Conservation (phyloP, 352 stramenopile genomes). For the Globisporangium middletonii region DNA sequence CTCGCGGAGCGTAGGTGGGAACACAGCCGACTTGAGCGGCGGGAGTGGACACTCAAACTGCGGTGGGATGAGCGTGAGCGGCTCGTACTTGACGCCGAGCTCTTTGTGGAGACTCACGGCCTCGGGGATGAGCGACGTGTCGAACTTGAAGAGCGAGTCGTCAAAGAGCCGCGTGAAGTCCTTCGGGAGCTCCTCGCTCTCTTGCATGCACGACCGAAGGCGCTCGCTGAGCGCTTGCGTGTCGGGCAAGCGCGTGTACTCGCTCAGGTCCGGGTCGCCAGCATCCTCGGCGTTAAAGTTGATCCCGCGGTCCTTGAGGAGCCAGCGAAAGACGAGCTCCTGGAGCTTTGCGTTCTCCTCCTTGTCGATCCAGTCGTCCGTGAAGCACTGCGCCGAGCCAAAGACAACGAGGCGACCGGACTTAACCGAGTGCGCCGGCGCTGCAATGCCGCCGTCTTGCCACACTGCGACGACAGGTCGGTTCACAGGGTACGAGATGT, state of each 20-base stretch:
- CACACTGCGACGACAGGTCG: constrained; percentile 89
- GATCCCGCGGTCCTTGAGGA: constrained; percentile 83
- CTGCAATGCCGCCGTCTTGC: constrained; percentile 70
- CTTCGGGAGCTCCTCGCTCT: constrained; percentile 91
- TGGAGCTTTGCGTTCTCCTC: constrained; percentile 92
- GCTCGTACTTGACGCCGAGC: constrained; percentile 93
- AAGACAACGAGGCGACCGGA: constrained; percentile 83
- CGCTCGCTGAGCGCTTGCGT: constrained; percentile 90
- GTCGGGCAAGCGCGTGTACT: constrained; percentile 90
- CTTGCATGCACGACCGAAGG: constrained; percentile 93
- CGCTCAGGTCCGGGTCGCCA: constrained; percentile 80
- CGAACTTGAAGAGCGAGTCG: constrained; percentile 91
- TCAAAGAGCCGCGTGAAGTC: constrained; percentile 95
- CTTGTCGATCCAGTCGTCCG: constrained; percentile 94
- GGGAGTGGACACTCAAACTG: constrained; percentile 94
- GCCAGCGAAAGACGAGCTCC: constrained; percentile 92
- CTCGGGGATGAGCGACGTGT: constrained; percentile 93
- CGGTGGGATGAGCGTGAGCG: constrained; percentile 91
- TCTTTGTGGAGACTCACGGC: constrained; percentile 90
- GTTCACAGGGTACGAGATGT: constrained; percentile 95
- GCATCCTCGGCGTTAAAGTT: constrained; percentile 62
- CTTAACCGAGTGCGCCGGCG: constrained; percentile 43
- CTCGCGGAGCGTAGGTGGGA: constrained; percentile 90
- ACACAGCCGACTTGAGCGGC: constrained; percentile 90
- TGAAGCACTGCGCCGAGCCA: constrained; percentile 91